phyloP scores from a whole-genome alignment of 768 basidiomycete genomes.

The Cystofilobasidium bisporidii region DNA sequence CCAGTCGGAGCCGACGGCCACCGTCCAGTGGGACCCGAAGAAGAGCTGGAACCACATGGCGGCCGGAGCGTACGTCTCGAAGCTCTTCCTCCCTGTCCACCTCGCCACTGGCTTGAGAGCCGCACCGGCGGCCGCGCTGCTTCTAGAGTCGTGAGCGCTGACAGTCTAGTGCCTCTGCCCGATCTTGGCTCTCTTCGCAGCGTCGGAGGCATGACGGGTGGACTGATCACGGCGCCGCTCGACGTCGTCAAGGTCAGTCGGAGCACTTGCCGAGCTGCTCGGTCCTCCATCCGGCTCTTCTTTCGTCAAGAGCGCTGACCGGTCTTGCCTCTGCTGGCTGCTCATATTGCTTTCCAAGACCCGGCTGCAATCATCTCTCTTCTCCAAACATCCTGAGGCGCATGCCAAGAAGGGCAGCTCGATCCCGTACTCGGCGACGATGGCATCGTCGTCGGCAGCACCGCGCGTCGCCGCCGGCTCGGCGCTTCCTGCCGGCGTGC shows the following conservation, averaged over 20 bases:
- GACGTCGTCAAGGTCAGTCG: conserved; percentile 71
- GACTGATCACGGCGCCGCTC: conserved; percentile 91
- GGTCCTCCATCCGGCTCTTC: no score
- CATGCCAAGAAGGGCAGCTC: conserved; percentile 7
- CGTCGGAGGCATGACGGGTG: conserved; percentile 93
- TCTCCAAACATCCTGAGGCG: conserved; percentile 39
- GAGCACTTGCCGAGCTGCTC: neutral
- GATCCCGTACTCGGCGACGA: conserved; percentile 22
- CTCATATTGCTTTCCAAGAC: conserved; percentile 49
- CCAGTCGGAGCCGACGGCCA: conserved; percentile 13
- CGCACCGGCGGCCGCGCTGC: no score
- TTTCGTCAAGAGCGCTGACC: no score
- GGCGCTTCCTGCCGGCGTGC: neutral
- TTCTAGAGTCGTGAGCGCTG: no score
- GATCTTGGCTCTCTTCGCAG: conserved; percentile 44
- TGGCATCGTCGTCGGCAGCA: conserved; percentile 11
- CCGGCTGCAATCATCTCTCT: conserved; percentile 82
- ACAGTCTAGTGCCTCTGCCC: no score
- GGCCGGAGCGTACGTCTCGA: conserved; percentile 64
- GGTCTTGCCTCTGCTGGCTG: neutral
- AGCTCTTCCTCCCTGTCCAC: neutral
- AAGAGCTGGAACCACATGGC: conserved; percentile 61
- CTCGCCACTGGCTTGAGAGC: no score
- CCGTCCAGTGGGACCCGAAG: conserved; percentile 28
- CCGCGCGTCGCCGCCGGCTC: neutral